Conservation (phyloP, 768 basidiomycete species). For the Boletus pseudo-olivaceus region DNA sequence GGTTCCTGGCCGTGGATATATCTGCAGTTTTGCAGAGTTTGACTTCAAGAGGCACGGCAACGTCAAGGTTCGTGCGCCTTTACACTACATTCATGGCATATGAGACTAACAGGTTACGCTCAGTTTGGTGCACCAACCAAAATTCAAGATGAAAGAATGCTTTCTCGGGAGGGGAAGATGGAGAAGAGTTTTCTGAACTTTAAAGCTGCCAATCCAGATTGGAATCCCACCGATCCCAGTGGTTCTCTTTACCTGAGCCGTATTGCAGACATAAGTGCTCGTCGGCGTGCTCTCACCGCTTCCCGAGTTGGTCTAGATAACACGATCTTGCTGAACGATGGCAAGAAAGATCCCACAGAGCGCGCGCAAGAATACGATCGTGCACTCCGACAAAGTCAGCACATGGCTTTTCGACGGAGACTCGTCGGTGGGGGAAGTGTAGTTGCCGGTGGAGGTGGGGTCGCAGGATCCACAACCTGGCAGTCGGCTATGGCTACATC, state of each 20-base stretch:
- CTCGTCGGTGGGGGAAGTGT: constrained; percentile 24
- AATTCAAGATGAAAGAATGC: constrained; percentile 66
- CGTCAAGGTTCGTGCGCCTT: constrained; percentile 57
- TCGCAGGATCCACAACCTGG: constrained; percentile 47
- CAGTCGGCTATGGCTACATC: constrained; percentile 42
- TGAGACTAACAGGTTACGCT: not conserved
- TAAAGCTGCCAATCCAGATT: constrained; percentile 94
- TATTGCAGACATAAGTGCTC: constrained; percentile 67
- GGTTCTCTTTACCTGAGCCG: constrained; percentile 87
- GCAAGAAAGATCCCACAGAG: constrained; percentile 41
- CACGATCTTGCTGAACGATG: constrained; percentile 29
- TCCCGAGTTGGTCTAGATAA: constrained; percentile 28
- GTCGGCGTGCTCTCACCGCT: constrained; percentile 32
- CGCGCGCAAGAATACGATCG: constrained; percentile 74
- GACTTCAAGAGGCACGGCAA: constrained; percentile 96
- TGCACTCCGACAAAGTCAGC: constrained; percentile 67
- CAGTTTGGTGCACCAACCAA: constrained; percentile 84
- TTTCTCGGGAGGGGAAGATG: constrained; percentile 96
- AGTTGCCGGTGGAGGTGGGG: constrained; percentile 42
- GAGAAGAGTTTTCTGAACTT: constrained; percentile 97
- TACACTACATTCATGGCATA: not conserved
- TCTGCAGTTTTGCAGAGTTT: constrained; percentile 98
- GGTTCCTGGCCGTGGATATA: constrained; percentile 93
- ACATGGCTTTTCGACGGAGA: constrained; percentile 44
- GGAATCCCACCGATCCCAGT: constrained; percentile 88